phyloP scores from a whole-genome alignment of 306 rosid genomes.

The Delonix regia region DNA sequence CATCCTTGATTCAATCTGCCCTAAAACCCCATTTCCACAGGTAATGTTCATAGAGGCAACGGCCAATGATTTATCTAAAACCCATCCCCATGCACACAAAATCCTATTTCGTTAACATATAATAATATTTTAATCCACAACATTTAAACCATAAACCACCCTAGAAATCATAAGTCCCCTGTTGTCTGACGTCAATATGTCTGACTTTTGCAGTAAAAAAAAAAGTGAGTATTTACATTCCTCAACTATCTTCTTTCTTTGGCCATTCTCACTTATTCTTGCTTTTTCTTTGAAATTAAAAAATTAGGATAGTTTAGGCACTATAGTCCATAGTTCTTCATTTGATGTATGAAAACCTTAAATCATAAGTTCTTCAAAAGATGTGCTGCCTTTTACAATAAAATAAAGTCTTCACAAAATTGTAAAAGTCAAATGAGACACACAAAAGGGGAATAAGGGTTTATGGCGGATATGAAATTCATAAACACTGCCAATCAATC shows the following conservation, averaged over 20 bases:
- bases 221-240: not conserved
- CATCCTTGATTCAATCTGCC: not conserved
- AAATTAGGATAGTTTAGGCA: not conserved
- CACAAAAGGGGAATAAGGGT: not conserved
- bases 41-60: not conserved
- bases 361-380: not conserved
- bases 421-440: not conserved
- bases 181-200: not conserved
- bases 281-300: not conserved
- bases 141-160: not conserved
- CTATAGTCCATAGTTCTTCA: not conserved
- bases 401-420: not conserved
- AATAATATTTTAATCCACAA: not conserved
- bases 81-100: not conserved
- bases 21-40: not conserved
- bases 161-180: not conserved
- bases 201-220: not conserved
- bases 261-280: not conserved
- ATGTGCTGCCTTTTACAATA: not conserved
- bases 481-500: constrained; percentile 23
- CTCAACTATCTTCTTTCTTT: not conserved
- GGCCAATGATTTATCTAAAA: not conserved
- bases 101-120: not conserved
- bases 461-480: constrained; percentile 2
- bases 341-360: not conserved